A percentile compares a stretch with the other conserved stretches of the same genome.
These are phyloP conservation scores for Coemansia javaensis DNA, from an alignment of 192 early-diverging fungal genomes.

Conservation along the genomic window DNA sequence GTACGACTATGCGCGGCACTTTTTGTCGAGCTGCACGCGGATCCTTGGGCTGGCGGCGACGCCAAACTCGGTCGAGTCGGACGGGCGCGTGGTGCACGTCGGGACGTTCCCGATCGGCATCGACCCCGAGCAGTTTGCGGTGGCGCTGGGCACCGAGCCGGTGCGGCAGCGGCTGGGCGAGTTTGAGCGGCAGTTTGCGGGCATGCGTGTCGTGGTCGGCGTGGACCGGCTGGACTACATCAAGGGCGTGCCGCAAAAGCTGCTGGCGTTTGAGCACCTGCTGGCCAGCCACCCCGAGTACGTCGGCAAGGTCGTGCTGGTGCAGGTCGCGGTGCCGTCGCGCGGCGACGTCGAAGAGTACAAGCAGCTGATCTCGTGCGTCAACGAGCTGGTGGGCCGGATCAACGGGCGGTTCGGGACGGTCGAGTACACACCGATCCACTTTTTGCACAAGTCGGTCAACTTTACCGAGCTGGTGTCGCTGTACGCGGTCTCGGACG, in stretches of 20 bases:
- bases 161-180: slow-evolving; percentile 73
- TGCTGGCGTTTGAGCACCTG: slow-evolving; percentile 93
- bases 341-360: slow-evolving; percentile 99
- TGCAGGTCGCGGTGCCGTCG: slow-evolving; percentile 97
- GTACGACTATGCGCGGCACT: slow-evolving; percentile 98
- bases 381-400: slow-evolving; percentile 96
- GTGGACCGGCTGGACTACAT: slow-evolving; percentile 99
- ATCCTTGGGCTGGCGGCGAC: slow-evolving; percentile 91
- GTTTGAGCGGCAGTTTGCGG: slow-evolving; percentile 81
- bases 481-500: slow-evolving; percentile 94
- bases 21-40: slow-evolving; percentile 92
- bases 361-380: slow-evolving; percentile 83
- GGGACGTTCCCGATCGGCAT: slow-evolving; percentile 99
- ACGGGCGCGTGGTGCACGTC: slow-evolving; percentile 89
- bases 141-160: slow-evolving; percentile 65
- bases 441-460: slow-evolving; percentile 97
- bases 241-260: slow-evolving; percentile 99
- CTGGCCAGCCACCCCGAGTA: slow-evolving; percentile 83
- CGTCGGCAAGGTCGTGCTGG: slow-evolving; percentile 89
- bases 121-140: slow-evolving; percentile 89
- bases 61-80: slow-evolving; percentile 90
- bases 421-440: slow-evolving; percentile 96
- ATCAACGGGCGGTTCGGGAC: slow-evolving; percentile 96
- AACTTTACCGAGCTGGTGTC: slow-evolving; percentile 91
- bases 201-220: too few relatives aligned